Base-by-base conservation (phyloP, 208 protist genomes). In the Trypanosoma cruzi region DNA sequence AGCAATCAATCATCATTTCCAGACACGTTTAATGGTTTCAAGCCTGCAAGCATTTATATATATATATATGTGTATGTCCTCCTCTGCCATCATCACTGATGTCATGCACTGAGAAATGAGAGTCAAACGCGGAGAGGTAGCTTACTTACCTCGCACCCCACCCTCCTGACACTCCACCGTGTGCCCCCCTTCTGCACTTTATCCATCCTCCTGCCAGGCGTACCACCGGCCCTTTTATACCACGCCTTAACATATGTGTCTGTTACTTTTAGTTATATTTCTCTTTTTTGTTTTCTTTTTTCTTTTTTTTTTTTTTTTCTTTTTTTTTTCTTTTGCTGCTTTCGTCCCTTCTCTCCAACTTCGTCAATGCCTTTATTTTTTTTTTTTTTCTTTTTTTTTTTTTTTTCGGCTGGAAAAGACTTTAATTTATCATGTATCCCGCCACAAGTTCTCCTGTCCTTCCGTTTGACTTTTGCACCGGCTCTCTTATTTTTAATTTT, bases 271-370 rank as follows among this genome's bases (percentile, higher is more conserved):
- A 6, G 4, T 26, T 57, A 14, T 57, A 16, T 26, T 42, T 37
- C 50, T 13, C 14, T 22, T 67, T 14, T 13, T 31, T 54, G 2
- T 26, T 22, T 3, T 29, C 5, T 44, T 48, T 50, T 52, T 36
- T 49, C 20, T 65, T 65, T 64, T 64, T 32, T 64, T 4, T 32
- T 53, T 54, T 53, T 64, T 64, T 64, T 64, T 49, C 16, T 53
- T 64, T 20, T 10, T 4, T 44, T 40, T 13, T 40, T 10, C 40
- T 44, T 44, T 14, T 44, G 13, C 8, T 14, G 1, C 40, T 7
- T 48, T 54, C 7, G 1, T 65, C 26, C 31, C 2, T 52, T 49
- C 5, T 65, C 22, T 44, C 36, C 16, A 20, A n/a, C 22, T 16
- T 53, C 36, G 6, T 8, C 60, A 32, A 34, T 8, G 36, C 14